Evolutionary conservation across 345 rosid genomes (phyloP), one percentile per base, ranked within the genome.

Genomic region (Chamaenerion angustifolium): DNA sequence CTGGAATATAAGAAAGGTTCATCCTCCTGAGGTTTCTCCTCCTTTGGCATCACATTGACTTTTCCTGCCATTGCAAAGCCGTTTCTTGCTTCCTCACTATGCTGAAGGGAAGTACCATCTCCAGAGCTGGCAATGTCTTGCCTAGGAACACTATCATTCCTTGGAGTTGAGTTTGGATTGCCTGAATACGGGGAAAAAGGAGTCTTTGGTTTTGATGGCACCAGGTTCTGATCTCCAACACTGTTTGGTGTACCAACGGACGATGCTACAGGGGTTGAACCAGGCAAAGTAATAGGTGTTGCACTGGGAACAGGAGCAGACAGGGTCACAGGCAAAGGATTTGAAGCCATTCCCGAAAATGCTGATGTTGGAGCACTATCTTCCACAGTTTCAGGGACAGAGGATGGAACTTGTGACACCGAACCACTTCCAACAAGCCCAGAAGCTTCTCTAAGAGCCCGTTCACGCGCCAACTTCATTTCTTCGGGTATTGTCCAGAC

Each of bases 401-500:
- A 54, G 49, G 60, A 47, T 15, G 75, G 63, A 43, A 60, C 69
- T 55, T 59, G 71, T 68, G 84, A 52, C 59, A 73, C 60, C 21
- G 67, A 64, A 50, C 71, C 81, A 55, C 60, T 23, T 64, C 68
- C 79, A 2, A 70, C 54, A 25, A 49, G 76, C 49, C 60, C 75
- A 58, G 76, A 77, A 57, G 61, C 67, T 64, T 60, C 75, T 56
- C 62, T 62, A 53, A 74, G 77, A 16, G 96, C 93, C 56, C 78
- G 96, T 68, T 92, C 98, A 52, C 96, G 87, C 64, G 98, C 98
- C 65, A 84, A 68, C 96, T 80, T 83, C 75, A 92, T 66, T 56
- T 92, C 98, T 54, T 92, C 96, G 12, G 95, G 98, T 23, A 92
- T 76, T 55, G 98, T 64, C 98, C 98, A 92, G 75, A 83, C 83